Base-by-base conservation (phyloP, 108 stramenopile species). In the Epithemia pelagica region DNA sequence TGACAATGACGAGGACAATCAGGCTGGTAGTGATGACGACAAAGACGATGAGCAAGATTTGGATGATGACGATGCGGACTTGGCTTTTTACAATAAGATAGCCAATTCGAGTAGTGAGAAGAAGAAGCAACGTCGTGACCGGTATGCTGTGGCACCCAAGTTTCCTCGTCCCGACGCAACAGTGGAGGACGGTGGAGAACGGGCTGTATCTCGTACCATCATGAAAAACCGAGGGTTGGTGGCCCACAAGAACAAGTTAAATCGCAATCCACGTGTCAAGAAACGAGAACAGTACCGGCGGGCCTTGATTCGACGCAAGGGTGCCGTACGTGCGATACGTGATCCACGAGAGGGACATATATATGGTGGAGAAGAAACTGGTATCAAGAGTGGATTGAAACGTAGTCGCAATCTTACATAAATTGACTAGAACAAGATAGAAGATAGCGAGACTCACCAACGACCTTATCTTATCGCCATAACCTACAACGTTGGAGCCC, bases 191-290 rank as follows among this genome's bases (percentile, higher is more conserved):
- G 37, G 37, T 15, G 92, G 90, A 23, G 93, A 95, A 68, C 92
- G 98, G 57, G 90, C 92, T 55, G 92, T 94, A 56, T 68, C 76
- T 37, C 69, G 75, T 29, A 67, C 75, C 21, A 97, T 99, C 28
- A 67, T 99, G 64, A 94, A 95, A 77, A 99, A 99, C 69, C 75
- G 94, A 37, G 98, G 98, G 26, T 78, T 99, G 60, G 96, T 96
- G n/a, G 80, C 98, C 22, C 96, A 97, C 82, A 96, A 96, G 73
- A 76, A 82, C 73, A 97, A 97, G 74, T 79, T 96, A 61, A 96
- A 97, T 69, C 80, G 98, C 30, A 99, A 99, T 70, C 98, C 98
- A 23, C 93, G 98, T 60, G 94, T 96, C 67, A 97, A 97, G 86
- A 97, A 99, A 75, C 77, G 96, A 20, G 95, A 95, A 60, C 87